Evolutionary conservation across 2,329 filamentous ascomycete genomes (phyloP).

Genomic region (Pseudopyricularia javanii): DNA sequence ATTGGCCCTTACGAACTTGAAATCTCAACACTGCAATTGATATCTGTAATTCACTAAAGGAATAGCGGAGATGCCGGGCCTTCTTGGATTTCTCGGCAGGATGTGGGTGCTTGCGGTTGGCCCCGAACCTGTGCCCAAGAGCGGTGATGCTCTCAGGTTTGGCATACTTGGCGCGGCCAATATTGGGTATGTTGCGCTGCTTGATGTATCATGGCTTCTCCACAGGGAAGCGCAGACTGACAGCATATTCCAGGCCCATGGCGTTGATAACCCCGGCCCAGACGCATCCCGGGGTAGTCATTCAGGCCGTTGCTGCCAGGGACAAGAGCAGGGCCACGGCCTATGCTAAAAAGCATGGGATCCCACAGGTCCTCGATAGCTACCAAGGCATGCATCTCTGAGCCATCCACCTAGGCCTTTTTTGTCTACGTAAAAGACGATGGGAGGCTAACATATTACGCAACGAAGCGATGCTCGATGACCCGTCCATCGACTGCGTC

Average conservation of each 20-base stretch:
- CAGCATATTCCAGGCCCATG: slow-evolving; percentile 10
- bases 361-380: slow-evolving; percentile 32
- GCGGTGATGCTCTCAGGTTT: slow-evolving; percentile 18
- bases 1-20: no score
- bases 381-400: slow-evolving; percentile 29
- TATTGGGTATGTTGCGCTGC: slow-evolving; percentile 20
- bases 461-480: slow-evolving; percentile 8
- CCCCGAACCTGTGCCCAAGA: slow-evolving; percentile 5
- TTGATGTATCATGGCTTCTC: not conserved
- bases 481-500: slow-evolving; percentile 31
- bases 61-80: not conserved
- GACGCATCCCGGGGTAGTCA: slow-evolving; percentile 35
- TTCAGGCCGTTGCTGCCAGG: slow-evolving; percentile 39
- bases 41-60: not conserved
- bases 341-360: slow-evolving; percentile 37
- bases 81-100: slow-evolving; percentile 2
- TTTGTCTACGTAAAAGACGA: not conserved
- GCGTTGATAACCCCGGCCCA: slow-evolving; percentile 35
- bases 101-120: slow-evolving; percentile 5
- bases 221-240: not conserved
- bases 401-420: not conserved
- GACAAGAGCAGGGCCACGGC: slow-evolving; percentile 30
- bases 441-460: not conserved
- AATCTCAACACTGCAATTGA: not conserved
- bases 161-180: slow-evolving; percentile 28